A percentile compares a stretch with the other conserved stretches of the same genome.
These are phyloP conservation scores for Lenzites betulinus DNA, from an alignment of 768 basidiomycete species.

Conservation along the genomic window DNA sequence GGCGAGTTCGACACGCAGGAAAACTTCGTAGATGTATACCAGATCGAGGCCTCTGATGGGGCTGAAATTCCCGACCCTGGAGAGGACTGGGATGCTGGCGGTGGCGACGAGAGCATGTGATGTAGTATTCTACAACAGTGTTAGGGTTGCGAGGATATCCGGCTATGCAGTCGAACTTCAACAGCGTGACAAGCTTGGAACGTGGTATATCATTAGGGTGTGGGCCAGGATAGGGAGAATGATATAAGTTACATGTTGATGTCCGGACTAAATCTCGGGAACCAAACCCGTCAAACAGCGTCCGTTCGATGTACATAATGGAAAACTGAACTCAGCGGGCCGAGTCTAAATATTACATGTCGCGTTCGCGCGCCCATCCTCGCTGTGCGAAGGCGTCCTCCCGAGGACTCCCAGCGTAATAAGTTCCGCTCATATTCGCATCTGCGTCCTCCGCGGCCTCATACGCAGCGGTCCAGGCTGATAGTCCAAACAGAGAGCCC, in stretches of 20 bases:
- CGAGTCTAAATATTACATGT: too few species aligned
- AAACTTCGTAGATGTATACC: too few species aligned
- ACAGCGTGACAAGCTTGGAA: background rate
- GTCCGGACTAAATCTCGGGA: background rate
- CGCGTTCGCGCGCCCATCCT: constrained; percentile 20
- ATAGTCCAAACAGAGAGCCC: constrained; percentile 34
- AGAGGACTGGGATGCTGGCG: too few species aligned
- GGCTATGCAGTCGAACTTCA: too few species aligned
- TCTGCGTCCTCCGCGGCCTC: constrained; percentile 11
- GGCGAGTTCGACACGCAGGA: too few species aligned
- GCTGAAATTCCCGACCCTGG: too few species aligned
- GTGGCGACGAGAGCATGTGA: too few species aligned
- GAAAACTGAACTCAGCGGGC: background rate
- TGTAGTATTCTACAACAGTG: too few species aligned
- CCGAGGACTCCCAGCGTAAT: constrained; percentile 18
- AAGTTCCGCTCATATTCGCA: constrained; percentile 7
- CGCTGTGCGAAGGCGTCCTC: constrained; percentile 23
- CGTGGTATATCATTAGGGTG: constrained; percentile 19
- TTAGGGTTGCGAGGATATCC: too few species aligned
- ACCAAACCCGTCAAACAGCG: background rate
- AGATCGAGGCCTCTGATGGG: too few species aligned
- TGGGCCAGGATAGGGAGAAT: background rate
- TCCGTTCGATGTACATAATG: background rate
- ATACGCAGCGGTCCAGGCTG: constrained; percentile 36
- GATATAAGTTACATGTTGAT: constrained; percentile 18